A percentile compares a stretch with the other conserved stretches of the same genome.
Evolutionary conservation across 2,329 filamentous ascomycete species (phyloP).

Genomic region (Colletotrichum acutatum): DNA sequence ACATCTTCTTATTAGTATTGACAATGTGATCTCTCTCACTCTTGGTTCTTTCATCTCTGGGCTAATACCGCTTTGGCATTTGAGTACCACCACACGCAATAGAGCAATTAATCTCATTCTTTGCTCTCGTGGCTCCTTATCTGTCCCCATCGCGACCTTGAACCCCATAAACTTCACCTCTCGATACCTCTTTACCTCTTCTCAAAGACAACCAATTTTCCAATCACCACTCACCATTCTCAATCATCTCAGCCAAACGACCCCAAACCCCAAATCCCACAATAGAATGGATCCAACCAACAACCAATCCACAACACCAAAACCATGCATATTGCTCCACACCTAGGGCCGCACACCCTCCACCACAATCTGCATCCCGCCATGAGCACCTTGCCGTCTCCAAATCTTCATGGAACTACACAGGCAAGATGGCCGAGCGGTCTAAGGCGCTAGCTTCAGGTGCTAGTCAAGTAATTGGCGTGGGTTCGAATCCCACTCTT

Average conservation of each 20-base stretch:
- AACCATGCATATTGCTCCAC: not conserved
- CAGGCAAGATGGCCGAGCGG: conserved; percentile 23
- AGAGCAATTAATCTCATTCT: not conserved
- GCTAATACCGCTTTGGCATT: not conserved
- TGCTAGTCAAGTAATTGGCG: conserved; percentile 25
- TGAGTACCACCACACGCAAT: not conserved
- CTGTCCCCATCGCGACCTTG: not conserved
- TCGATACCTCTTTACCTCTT: accelerated
- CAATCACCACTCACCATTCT: not conserved
- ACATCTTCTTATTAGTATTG: not conserved
- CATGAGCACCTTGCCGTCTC: accelerated
- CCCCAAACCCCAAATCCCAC: not conserved
- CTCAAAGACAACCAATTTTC: not conserved
- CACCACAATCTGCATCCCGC: not conserved
- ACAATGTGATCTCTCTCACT: not conserved
- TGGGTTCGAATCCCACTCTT: conserved; percentile 24
- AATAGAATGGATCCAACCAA: not conserved
- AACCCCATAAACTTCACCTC: not conserved
- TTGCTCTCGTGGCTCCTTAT: no score
- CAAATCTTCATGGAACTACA: not conserved
- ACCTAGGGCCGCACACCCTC: not conserved
- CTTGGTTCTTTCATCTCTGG: not conserved
- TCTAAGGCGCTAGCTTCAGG: conserved; percentile 26
- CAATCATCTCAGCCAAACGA: not conserved
- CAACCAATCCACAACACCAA: not conserved